Conservation (phyloP, 805 yeast genomes). For the Ogataea paradorogensis region DNA sequence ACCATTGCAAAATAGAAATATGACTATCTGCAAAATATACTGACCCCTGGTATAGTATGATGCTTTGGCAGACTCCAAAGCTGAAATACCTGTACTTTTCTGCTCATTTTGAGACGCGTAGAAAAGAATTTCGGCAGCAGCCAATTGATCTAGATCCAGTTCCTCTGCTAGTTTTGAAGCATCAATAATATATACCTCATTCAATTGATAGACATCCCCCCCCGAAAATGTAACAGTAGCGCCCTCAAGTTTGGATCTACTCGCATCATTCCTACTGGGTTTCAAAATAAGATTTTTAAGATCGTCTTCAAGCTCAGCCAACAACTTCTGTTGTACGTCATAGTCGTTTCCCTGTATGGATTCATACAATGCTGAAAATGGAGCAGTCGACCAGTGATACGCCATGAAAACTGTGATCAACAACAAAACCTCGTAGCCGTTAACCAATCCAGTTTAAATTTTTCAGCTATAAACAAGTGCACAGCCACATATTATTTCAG, state of each 20-base stretch:
- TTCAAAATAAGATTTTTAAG: slow-evolving; percentile 40
- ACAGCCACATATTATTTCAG: slow-evolving; percentile 8
- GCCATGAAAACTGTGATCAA: slow-evolving; percentile 17
- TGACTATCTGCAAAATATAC: slow-evolving; percentile 66
- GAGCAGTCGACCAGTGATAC: slow-evolving; percentile 38
- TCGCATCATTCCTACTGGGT: slow-evolving; percentile 43
- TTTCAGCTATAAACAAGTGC: slow-evolving; percentile 9
- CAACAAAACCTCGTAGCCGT: not conserved
- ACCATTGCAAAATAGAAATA: slow-evolving; percentile 36
- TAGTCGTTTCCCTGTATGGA: slow-evolving; percentile 37
- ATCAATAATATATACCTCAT: slow-evolving; percentile 59
- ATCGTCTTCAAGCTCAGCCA: slow-evolving; percentile 41
- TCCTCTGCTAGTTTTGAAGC: slow-evolving; percentile 60
- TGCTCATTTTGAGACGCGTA: slow-evolving; percentile 38
- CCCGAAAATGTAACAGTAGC: slow-evolving; percentile 49
- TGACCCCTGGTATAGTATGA: slow-evolving; percentile 67
- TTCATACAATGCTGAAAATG: slow-evolving; percentile 44
- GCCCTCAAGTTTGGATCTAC: slow-evolving; percentile 46
- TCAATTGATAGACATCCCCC: slow-evolving; percentile 59
- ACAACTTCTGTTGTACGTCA: slow-evolving; percentile 15
- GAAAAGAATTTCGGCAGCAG: slow-evolving; percentile 66
- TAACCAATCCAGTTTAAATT: slow-evolving; percentile 1
- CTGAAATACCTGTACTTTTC: slow-evolving; percentile 42
- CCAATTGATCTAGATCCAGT: slow-evolving; percentile 72
- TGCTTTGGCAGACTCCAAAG: slow-evolving; percentile 62